Conservation (phyloP, 108 stramenopile species). For the Aurantiochytrium sp. region DNA sequence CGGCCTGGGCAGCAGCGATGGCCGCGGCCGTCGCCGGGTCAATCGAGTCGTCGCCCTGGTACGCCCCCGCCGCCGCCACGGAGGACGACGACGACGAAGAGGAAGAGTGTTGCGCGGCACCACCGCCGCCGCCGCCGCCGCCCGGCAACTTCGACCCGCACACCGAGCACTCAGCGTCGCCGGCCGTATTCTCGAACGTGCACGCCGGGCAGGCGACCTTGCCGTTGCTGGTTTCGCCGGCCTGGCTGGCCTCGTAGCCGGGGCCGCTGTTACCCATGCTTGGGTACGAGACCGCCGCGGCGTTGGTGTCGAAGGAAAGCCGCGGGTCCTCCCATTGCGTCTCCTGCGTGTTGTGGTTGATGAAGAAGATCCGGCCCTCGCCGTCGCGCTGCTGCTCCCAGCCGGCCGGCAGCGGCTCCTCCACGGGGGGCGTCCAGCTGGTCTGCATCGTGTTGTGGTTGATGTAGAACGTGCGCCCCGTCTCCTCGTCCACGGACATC, state of each 20-base stretch:
- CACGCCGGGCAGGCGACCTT: not conserved
- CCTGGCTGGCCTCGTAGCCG: not conserved
- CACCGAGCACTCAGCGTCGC: not conserved
- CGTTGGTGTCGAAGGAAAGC: not conserved
- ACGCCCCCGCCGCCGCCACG: no score
- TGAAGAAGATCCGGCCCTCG: conserved; percentile 20
- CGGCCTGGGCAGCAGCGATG: conserved; percentile 27
- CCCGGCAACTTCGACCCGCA: not conserved
- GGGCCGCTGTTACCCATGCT: not conserved
- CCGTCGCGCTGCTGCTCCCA: conserved; percentile 29
- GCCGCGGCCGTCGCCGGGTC: conserved; percentile 11
- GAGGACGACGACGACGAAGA: no score
- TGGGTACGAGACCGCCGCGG: not conserved
- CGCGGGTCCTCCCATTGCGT: conserved; percentile 7
- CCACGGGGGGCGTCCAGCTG: conserved; percentile 26
- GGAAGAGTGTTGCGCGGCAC: no score
- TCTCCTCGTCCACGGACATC: conserved; percentile 11
- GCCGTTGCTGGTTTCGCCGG: not conserved
- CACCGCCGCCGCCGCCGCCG: not conserved
- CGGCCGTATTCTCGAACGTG: not conserved
- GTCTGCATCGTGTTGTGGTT: conserved; percentile 31
- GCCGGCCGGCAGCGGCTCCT: not conserved
- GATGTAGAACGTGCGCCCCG: conserved; percentile 16
- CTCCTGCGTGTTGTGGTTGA: conserved; percentile 23
- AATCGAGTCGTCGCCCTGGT: not conserved